Conservation (phyloP, 371 early-diverging fungal species). For the Saksenaea oblongispora region DNA sequence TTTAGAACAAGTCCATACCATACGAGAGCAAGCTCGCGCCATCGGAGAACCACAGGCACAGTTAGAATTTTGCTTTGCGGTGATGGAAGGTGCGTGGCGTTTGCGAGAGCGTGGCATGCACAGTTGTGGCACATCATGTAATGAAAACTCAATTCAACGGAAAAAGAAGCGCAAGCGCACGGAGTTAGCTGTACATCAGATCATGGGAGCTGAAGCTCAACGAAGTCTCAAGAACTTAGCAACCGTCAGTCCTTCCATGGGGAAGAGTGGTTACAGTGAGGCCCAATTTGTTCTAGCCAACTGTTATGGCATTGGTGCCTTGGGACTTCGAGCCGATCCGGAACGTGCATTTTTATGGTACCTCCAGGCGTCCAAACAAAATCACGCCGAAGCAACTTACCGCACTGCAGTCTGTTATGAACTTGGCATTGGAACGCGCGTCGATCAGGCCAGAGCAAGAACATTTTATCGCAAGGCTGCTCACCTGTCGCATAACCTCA, state of each 20-base stretch:
- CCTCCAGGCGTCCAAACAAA: constrained; percentile 88
- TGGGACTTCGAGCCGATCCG: constrained; percentile 78
- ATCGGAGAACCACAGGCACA: constrained; percentile 15
- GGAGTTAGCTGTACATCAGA: constrained; percentile 47
- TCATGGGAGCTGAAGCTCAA: constrained; percentile 25
- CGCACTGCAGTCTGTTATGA: constrained; percentile 96
- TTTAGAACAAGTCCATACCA: constrained; percentile 20
- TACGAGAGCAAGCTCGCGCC: constrained; percentile 22
- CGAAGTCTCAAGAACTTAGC: constrained; percentile 53
- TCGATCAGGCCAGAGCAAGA: constrained; percentile 79
- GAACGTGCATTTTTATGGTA: constrained; percentile 90
- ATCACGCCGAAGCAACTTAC: constrained; percentile 92
- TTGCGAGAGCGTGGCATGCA: not conserved
- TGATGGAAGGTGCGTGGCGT: not conserved
- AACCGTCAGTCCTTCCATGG: constrained; percentile 57
- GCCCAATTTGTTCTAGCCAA: constrained; percentile 91
- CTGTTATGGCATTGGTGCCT: constrained; percentile 78
- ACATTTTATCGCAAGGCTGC: constrained; percentile 95
- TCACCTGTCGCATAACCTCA: constrained; percentile 83
- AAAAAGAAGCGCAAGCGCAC: constrained; percentile 11
- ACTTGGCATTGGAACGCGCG: constrained; percentile 86
- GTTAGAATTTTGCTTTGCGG: constrained; percentile 8
- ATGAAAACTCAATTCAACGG: constrained; percentile 13
- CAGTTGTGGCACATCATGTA: constrained; percentile 3
- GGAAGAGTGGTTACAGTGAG: constrained; percentile 73